A percentile compares a stretch with the other conserved stretches of the same genome.
These are phyloP conservation scores for Talaromyces pinophilus DNA, from an alignment of 2,329 filamentous ascomycete species.

Conservation along the genomic window DNA sequence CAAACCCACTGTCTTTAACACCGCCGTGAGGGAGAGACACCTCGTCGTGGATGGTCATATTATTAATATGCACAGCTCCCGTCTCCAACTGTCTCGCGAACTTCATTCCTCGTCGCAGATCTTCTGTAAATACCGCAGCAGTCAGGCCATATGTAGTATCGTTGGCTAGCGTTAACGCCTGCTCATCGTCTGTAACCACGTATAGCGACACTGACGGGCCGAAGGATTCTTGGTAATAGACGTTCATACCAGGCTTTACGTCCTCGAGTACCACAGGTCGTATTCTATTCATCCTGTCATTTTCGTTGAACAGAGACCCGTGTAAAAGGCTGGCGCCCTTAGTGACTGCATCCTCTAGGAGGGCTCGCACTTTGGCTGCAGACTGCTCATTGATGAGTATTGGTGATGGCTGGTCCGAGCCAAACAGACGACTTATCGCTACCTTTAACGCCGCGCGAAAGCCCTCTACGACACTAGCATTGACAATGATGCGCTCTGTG, in stretches of 20 bases:
- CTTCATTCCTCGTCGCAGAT: background rate
- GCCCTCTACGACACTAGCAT: background rate
- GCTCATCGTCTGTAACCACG: background rate
- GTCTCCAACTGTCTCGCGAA: background rate
- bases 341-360: background rate
- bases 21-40: background rate
- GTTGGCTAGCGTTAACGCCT: background rate
- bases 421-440: background rate
- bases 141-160: background rate
- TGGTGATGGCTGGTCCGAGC: background rate
- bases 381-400: background rate
- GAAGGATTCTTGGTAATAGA: background rate
- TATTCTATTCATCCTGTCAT: background rate
- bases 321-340: background rate
- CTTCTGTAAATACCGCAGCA: background rate
- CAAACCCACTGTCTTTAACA: background rate
- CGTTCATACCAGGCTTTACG: background rate
- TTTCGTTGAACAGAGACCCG: background rate
- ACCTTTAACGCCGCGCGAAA: background rate
- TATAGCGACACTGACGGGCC: background rate
- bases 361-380: background rate
- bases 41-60: background rate
- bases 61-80: background rate
- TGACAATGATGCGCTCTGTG: background rate
- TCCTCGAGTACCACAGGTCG: background rate